A percentile compares a stretch with the other conserved stretches of the same genome.
Evolutionary conservation across 345 rosid genomes (phyloP).

Genomic region (Ricinus communis): DNA sequence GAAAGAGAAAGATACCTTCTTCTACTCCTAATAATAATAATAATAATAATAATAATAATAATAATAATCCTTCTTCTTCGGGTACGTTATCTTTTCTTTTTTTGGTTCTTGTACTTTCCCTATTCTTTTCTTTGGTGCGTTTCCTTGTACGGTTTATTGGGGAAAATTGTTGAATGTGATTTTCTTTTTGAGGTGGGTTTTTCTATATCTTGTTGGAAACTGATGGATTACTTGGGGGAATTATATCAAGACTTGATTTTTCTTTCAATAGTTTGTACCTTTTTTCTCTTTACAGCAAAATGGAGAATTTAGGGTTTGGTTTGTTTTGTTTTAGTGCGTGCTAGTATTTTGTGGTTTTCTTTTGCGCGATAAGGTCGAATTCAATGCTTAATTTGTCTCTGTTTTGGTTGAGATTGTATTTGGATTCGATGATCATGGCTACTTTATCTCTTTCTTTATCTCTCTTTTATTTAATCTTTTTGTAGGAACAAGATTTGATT

Average conservation of each 20-base stretch:
- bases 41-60: no score
- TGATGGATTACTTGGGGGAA: background rate
- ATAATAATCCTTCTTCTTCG: constrained; percentile 40
- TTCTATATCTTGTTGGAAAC: background rate
- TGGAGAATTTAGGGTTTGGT: background rate
- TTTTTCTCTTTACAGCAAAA: background rate
- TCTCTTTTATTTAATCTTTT: no score
- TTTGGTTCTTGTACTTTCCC: background rate
- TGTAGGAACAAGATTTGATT: background rate
- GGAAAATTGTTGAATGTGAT: constrained; percentile 10
- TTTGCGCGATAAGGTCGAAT: background rate
- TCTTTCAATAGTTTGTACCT: background rate
- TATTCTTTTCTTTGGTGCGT: no score
- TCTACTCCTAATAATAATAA: constrained; percentile 11
- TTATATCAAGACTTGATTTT: background rate
- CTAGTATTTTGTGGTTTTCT: background rate
- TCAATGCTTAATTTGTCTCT: background rate
- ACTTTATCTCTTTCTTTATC: background rate
- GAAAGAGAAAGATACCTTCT: constrained; percentile 41
- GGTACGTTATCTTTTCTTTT: constrained; percentile 30
- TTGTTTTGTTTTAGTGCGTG: background rate
- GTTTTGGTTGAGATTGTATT: background rate
- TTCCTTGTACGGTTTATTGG: background rate
- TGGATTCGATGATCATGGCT: background rate
- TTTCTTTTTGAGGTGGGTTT: background rate